phyloP scores from a whole-genome alignment of 495 filamentous ascomycete species.

The Aspergillus panamensis region DNA sequence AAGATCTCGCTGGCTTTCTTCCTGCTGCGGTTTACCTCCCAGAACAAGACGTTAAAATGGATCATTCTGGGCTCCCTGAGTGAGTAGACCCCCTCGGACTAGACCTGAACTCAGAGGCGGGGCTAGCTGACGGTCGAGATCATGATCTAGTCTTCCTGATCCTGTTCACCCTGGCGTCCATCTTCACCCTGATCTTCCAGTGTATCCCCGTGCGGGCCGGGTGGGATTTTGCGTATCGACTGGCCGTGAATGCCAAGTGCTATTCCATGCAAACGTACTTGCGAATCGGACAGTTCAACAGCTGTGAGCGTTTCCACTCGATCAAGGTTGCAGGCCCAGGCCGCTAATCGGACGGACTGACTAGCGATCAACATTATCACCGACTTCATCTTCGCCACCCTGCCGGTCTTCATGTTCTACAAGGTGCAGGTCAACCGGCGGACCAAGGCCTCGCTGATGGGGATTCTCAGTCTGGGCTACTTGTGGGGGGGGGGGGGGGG shows the following conservation, averaged over 20 bases:
- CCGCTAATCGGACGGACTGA: too few species aligned
- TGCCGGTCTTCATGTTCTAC: constrained; percentile 42
- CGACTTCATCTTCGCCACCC: constrained; percentile 41
- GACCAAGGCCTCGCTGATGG: constrained; percentile 39
- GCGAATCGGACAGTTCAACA: constrained; percentile 22
- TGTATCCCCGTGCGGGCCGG: constrained; percentile 20
- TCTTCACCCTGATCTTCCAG: constrained; percentile 20
- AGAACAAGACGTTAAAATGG: constrained; percentile 28
- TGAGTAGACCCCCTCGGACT: constrained; percentile 28
- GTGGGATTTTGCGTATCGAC: constrained; percentile 15
- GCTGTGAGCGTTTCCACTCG: constrained; percentile 3
- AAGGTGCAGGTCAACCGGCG: constrained; percentile 32
- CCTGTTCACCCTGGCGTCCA: constrained; percentile 19
- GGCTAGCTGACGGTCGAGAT: constrained; percentile 14
- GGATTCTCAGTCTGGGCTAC: constrained; percentile 41
- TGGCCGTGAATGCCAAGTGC: constrained; percentile 10
- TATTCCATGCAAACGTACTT: constrained; percentile 12
- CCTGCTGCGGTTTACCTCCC: constrained; percentile 38
- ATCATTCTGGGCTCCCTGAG: constrained; percentile 32
- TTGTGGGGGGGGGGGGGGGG: too few species aligned
- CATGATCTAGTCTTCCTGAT: constrained; percentile 22
- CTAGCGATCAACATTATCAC: constrained; percentile 40
- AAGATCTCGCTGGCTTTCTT: constrained; percentile 49
- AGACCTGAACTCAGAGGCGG: constrained; percentile 34
- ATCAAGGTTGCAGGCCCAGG: too few species aligned